These are phyloP conservation scores for Cenchrus purpureus DNA, from an alignment of 176 grass and related monocot genomes.

Conservation along the genomic window DNA sequence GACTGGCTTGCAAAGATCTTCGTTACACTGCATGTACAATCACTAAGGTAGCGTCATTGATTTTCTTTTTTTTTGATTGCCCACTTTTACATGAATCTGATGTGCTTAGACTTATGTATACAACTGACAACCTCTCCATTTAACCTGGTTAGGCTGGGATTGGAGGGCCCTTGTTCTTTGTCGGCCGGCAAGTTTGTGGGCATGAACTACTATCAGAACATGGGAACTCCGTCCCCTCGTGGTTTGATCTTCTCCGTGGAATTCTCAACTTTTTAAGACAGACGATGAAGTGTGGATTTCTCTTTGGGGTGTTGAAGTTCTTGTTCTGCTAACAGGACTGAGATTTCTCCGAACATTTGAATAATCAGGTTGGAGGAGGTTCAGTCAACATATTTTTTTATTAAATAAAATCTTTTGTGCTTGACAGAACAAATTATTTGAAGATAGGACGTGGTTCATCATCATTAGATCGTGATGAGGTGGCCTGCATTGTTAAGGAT, in stretches of 20 bases:
- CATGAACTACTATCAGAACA: slow-evolving; percentile 9
- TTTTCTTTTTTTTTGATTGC: not conserved
- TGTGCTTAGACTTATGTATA: not conserved
- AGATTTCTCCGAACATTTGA: not conserved
- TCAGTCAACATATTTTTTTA: not conserved
- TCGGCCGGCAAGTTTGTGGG: not conserved
- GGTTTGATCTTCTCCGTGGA: not conserved
- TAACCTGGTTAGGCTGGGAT: slow-evolving; percentile 18
- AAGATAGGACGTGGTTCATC: not conserved
- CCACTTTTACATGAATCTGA: not conserved
- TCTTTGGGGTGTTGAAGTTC: not conserved
- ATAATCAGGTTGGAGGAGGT: not conserved
- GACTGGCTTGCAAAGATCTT: not conserved
- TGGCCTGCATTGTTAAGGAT: not conserved
- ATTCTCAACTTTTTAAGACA: not conserved
- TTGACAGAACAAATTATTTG: not conserved
- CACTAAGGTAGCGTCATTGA: not conserved
- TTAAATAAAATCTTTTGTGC: not conserved
- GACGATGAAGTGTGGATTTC: not conserved
- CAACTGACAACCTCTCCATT: not conserved
- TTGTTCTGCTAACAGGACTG: not conserved
- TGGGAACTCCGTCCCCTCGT: not conserved
- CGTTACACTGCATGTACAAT: not conserved
- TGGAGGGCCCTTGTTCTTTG: slow-evolving; percentile 28
- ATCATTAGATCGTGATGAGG: not conserved